Evolutionary conservation across 441 rosid species (phyloP).

Genomic region (Erysimum cheiri): DNA sequence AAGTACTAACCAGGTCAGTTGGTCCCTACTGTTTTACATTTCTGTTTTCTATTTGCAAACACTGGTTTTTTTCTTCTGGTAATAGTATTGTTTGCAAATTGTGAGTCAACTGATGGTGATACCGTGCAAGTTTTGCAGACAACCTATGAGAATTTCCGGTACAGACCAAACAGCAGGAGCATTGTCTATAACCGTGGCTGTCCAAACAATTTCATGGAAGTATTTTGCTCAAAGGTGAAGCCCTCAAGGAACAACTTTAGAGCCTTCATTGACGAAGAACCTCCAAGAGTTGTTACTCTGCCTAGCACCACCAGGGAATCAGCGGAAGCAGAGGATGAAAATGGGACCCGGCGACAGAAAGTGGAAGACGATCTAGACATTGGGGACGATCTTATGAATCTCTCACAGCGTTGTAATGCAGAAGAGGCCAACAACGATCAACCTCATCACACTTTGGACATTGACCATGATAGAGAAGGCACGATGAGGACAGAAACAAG

Average conservation of each 20-base stretch:
- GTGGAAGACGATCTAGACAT: constrained; percentile 90
- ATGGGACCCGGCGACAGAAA: constrained; percentile 66
- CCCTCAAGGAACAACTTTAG: constrained; percentile 86
- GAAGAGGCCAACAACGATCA: constrained; percentile 63
- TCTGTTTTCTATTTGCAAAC: constrained; percentile 10
- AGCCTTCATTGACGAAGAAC: constrained; percentile 70
- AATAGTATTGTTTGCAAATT: constrained; percentile 1
- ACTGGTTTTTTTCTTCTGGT: constrained; percentile 32
- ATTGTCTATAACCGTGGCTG: constrained; percentile 75
- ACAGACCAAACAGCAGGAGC: constrained; percentile 73
- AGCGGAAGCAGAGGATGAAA: constrained; percentile 48
- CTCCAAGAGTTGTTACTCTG: constrained; percentile 54
- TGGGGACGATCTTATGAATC: constrained; percentile 74
- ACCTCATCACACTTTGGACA: constrained; percentile 54
- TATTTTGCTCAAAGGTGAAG: constrained; percentile 68
- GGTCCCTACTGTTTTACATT: constrained; percentile 41
- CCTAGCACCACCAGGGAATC: constrained; percentile 53
- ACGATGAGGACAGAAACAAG: constrained; percentile 58
- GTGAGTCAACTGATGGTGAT: constrained; percentile 2
- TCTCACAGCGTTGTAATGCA: constrained; percentile 65
- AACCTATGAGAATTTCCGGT: constrained; percentile 90
- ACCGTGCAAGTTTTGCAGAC: constrained; percentile 60
- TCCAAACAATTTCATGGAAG: constrained; percentile 69
- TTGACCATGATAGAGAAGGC: constrained; percentile 64
- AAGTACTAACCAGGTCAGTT: constrained; percentile 84